Evolutionary conservation across 2,329 filamentous ascomycete genomes (phyloP).

Genomic region (Aspergillus sclerotialis): DNA sequence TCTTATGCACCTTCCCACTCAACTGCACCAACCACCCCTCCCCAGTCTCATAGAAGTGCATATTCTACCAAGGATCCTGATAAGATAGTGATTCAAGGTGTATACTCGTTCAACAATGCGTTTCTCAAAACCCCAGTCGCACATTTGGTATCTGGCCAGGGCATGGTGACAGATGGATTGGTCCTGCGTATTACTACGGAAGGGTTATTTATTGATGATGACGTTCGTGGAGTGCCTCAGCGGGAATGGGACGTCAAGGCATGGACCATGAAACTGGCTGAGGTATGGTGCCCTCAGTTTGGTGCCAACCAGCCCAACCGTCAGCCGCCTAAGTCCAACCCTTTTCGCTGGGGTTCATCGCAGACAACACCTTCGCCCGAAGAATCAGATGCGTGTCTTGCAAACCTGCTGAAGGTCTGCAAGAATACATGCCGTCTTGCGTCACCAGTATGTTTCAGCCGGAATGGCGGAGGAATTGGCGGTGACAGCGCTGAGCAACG

Average conservation of each 20-base stretch:
- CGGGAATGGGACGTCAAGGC: conserved; percentile 98
- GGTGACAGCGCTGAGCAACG: conserved; percentile 34
- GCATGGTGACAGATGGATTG: conserved; percentile 81
- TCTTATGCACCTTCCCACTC: conserved; percentile 82
- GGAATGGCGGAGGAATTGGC: conserved; percentile 16
- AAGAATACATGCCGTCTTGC: conserved; percentile 55
- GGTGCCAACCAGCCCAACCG: conserved; percentile 36
- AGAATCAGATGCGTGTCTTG: conserved; percentile 60
- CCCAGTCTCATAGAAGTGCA: conserved; percentile 66
- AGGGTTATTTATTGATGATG: conserved; percentile 94
- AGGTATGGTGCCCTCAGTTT: conserved; percentile 71
- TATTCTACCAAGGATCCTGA: conserved; percentile 87
- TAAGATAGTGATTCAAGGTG: conserved; percentile 91
- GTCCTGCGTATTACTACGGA: conserved; percentile 89
- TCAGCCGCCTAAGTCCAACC: conserved; percentile 20
- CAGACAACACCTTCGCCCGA: conserved; percentile 52
- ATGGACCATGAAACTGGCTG: conserved; percentile 89
- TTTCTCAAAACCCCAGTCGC: conserved; percentile 86
- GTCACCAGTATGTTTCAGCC: conserved; percentile 32
- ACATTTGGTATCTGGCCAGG: conserved; percentile 77
- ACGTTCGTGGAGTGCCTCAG: conserved; percentile 82
- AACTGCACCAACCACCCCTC: conserved; percentile 75
- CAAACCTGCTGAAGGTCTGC: conserved; percentile 58
- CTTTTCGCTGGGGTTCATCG: conserved; percentile 39
- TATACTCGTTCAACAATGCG: conserved; percentile 86